Base-by-base conservation (phyloP, 106 monocot species). In the Dioscorea alata region DNA sequence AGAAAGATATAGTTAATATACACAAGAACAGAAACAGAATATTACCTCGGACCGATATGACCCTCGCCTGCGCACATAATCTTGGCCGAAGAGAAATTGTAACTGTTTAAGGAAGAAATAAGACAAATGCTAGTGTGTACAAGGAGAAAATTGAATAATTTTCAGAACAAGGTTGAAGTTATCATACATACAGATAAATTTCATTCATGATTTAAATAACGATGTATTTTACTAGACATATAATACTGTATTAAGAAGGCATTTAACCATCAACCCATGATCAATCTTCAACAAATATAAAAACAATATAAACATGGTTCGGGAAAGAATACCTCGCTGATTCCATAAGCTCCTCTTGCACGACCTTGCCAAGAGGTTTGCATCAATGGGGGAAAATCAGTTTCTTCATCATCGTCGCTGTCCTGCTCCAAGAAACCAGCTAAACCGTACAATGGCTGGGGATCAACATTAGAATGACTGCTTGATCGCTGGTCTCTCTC, bases 291-390 rank as follows among this genome's bases (percentile, higher is more conserved):
- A 7, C 7, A 34, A 34, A 34, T 34, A 7, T 34, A 34, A 34
- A 7, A 53, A 53, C n/a, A 2, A 16, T 13, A 53, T 53, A 53
- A 53, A 13, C 7, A 53, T 53, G 2, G 17, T 53, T 53, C 13
- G 4, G 23, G 23, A 61, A 19, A 33, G 54, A 63, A 48, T 79
- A 85, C 89, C 89, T 89, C 85, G 20, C 85, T 74, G 57, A 83
- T 64, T 67, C 79, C 61, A 32, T 76, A 76, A 63, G 74, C 76
- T 60, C 85, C 74, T 54, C 76, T 76, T 12, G 76, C 82, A 64
- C 83, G 71, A 52, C 74, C 28, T 50, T 77, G 22, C 48, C 75
- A 31, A 14, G 78, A 14, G 33, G 33, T 69, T 33, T 79, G 69
- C 50, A 68, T 28, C 28, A 75, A 23, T 31, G 68, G 32, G 17